phyloP scores from a whole-genome alignment of 2,329 filamentous ascomycete genomes.

The Trichophyton mentagrophytes region DNA sequence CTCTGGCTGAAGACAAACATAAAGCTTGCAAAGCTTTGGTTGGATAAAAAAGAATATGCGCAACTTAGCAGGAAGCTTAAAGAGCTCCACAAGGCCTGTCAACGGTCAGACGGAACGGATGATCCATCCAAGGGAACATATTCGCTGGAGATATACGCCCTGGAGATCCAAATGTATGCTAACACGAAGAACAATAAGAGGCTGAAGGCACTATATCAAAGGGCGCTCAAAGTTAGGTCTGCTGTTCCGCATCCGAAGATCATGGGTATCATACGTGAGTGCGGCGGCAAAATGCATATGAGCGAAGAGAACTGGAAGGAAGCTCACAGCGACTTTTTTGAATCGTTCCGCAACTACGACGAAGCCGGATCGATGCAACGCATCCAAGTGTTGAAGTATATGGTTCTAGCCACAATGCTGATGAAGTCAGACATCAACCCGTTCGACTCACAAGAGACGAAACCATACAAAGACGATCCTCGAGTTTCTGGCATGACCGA shows the following conservation, averaged over 20 bases:
- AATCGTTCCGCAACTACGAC: conserved; percentile 97
- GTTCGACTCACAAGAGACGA: conserved; percentile 96
- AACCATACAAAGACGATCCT: conserved; percentile 91
- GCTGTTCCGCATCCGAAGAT: conserved; percentile 97
- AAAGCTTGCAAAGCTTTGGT: conserved; percentile 80
- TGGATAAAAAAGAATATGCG: conserved; percentile 80
- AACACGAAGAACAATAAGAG: conserved; percentile 97
- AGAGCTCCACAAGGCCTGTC: conserved; percentile 80
- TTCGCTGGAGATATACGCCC: conserved; percentile 83
- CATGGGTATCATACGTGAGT: conserved; percentile 97
- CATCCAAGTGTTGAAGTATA: conserved; percentile 94
- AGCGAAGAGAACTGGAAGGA: conserved; percentile 98
- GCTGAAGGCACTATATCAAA: conserved; percentile 82
- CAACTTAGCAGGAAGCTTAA: conserved; percentile 70
- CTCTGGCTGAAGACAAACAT: conserved; percentile 98
- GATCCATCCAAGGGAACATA: conserved; percentile 96
- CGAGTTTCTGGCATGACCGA: conserved; percentile 96
- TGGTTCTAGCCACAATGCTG: conserved; percentile 92
- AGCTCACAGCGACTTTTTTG: conserved; percentile 94
- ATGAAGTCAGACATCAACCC: conserved; percentile 98
- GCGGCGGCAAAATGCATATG: conserved; percentile 99
- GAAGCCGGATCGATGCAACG: conserved; percentile 92
- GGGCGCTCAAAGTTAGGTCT: conserved; percentile 83
- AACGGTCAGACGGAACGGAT: conserved; percentile 63
- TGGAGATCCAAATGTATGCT: conserved; percentile 98